These are phyloP conservation scores for Fraxinus albicans DNA, from an alignment of 305 asterid genomes.

Conservation along the genomic window DNA sequence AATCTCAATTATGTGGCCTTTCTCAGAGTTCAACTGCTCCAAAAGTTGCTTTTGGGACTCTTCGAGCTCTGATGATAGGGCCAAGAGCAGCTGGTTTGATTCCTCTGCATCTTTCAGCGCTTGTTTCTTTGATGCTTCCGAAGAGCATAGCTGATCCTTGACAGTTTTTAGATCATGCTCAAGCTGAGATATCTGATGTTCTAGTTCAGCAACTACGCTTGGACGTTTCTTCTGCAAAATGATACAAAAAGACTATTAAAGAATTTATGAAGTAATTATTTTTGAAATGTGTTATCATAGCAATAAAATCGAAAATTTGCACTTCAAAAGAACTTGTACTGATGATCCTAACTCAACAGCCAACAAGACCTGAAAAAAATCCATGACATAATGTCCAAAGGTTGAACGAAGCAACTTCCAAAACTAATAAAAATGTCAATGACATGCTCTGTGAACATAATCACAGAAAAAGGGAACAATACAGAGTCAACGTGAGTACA, in stretches of 20 bases:
- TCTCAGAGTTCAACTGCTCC: conserved; percentile 32
- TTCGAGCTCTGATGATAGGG: conserved; percentile 53
- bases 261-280: not conserved
- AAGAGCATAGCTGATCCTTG: conserved; percentile 67
- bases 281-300: not conserved
- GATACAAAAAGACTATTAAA: not conserved
- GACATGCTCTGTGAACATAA: not conserved
- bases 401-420: not conserved
- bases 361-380: not conserved
- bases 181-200: conserved; percentile 70
- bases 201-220: conserved; percentile 62
- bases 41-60: conserved; percentile 46
- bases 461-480: not conserved
- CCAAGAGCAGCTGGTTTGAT: conserved; percentile 45
- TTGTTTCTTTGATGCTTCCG: conserved; percentile 71
- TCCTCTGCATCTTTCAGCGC: conserved; percentile 71
- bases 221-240: conserved; percentile 50
- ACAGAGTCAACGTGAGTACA: not conserved
- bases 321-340: not conserved
- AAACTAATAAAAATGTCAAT: not conserved
- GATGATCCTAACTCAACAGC: not conserved
- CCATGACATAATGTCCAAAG: not conserved
- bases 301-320: not conserved
- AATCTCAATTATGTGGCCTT: conserved; percentile 18
- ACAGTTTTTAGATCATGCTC: conserved; percentile 73